Evolutionary conservation across 371 early-diverging fungal species (phyloP), one percentile per base, ranked within the genome.

Genomic region (Syncephalastrum contaminatum): DNA sequence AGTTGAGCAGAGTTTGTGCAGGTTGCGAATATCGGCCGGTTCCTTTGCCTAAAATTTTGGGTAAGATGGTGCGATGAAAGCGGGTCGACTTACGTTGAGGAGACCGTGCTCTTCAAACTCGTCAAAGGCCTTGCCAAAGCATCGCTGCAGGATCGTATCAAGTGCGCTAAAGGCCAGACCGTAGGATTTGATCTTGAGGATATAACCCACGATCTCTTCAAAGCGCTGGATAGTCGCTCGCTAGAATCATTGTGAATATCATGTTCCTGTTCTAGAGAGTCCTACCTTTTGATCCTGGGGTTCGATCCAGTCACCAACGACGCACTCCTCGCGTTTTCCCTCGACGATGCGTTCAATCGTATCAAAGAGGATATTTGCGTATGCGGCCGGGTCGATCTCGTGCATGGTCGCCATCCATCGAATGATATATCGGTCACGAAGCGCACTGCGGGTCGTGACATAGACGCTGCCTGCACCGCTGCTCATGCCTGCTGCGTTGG

Each of bases 401-500:
- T 80, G 74, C 36, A 75, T 42, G 2, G 60, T 55, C 3, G 62
- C 45, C 61, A 80, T 59, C 80, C 80, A 80, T 5, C 62, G 55
- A 1, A 56, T 27, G 10, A 80, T 27, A 53, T 75, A 80, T 27
- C 72, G 53, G 51, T 74, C 74, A 12, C 68, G 64, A n/a, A 80
- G 56, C 4, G 67, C 67, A 27, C 58, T 48, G n/a, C 80, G 64
- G 18, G 67, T 72, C 0, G 65, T 69, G 1, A 80, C 80, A 63
- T 80, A 80, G 3, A 69, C 66, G 51, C 51, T 72, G 24, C 80
- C 76, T 25, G 70, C 69, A 18, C 74, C 75, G 36, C 67, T 72
- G 45, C 70, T 70, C 13, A 73, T 54, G 13, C 72, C 73, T 18
- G 61, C 56, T 4, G 54, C 40, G 7, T 48, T 53, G 4, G 53